phyloP scores from a whole-genome alignment of 768 basidiomycete genomes.

The Termitomyces sp. region DNA sequence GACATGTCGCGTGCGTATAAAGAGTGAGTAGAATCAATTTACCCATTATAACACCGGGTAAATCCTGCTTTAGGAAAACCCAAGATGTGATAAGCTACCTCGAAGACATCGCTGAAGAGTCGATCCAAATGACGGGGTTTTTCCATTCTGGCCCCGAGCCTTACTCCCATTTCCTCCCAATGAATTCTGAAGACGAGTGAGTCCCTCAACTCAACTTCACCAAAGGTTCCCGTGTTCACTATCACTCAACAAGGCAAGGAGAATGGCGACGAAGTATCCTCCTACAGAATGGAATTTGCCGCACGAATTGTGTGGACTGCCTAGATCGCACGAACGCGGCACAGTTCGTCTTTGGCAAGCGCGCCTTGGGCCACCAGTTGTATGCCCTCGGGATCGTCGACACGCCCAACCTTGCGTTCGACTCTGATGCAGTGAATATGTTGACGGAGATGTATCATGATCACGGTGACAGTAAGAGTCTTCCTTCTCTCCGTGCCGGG shows the following conservation, averaged over 20 bases:
- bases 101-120: conserved; percentile 93
- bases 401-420: conserved; percentile 82
- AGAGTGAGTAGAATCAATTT: conserved; percentile 49
- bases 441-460: conserved; percentile 99
- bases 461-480: conserved; percentile 82
- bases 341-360: conserved; percentile 95
- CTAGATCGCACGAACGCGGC: conserved; percentile 95
- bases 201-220: conserved; percentile 13
- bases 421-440: conserved; percentile 95
- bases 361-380: conserved; percentile 91
- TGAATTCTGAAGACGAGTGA: conserved; percentile 39
- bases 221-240: background rate
- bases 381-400: conserved; percentile 91
- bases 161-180: conserved; percentile 62
- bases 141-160: conserved; percentile 94
- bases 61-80: conserved; percentile 59
- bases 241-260: conserved; percentile 17
- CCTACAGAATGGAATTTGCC: conserved; percentile 88
- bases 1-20: conserved; percentile 96
- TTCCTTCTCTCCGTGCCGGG: background rate
- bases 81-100: conserved; percentile 95
- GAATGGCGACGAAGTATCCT: conserved; percentile 66
- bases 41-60: background rate
- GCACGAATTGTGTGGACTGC: conserved; percentile 97
- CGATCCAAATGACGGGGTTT: conserved; percentile 86